Evolutionary conservation across 805 yeast species (phyloP), one percentile per base, ranked within the genome.

Genomic region (Teunomyces gatunensis): DNA sequence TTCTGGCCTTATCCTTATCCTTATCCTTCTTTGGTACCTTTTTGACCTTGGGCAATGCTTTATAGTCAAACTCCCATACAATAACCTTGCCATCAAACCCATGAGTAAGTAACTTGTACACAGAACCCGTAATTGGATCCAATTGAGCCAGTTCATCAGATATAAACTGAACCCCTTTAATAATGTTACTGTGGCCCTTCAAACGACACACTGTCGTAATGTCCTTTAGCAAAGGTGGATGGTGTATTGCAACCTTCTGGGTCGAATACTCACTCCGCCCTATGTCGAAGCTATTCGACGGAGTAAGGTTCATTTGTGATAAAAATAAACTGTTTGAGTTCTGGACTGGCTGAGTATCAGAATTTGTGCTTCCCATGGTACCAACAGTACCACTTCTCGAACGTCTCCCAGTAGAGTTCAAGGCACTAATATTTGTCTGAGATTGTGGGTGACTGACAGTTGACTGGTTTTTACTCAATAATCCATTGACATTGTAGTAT

Each of bases 31-130:
- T 28, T 10, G 39, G 39, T 9, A 28, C 39, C 13, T 44, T 30
- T 18, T 27, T 33, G 7, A 15, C 25, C 12, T 27, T 28, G 4
- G 47, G 44, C 21, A 73, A 58, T 3, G 75, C 73, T 47, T 68
- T 69, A 49, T 67, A 67, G 49, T 73, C 75, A 56, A 73, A 71
- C 46, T 73, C 77, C 77, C 77, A 73, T 12, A 71, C 49, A n/a
- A 70, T 59, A 5, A 70, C 59, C 45, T 68, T 66, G 0, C 74
- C 75, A 50, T 73, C 77, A 46, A 53, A 56, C 1, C 76, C 77
- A 53, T 71, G 63, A 42, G 73, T 65, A 2, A 70, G 54, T 35
- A 72, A 49, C 46, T 66, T 66, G 52, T 72, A 72, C 3, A 60
- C 52, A 48, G 55, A 59, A 6, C 41, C 23, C 18, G 23, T 35